phyloP scores from a whole-genome alignment of 495 filamentous ascomycete genomes.

The Aspergillus wentii region DNA sequence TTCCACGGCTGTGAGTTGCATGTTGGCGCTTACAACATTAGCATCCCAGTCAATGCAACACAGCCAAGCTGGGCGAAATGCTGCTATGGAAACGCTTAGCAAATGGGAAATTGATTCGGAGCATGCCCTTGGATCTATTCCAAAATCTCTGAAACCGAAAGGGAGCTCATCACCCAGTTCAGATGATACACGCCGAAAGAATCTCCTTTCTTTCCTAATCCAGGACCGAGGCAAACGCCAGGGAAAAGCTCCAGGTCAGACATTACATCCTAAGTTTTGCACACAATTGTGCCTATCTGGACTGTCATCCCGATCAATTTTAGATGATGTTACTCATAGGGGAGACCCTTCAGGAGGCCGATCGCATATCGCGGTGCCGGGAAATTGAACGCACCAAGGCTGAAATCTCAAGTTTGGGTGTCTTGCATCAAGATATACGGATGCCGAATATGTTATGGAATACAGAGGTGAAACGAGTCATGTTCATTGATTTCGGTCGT shows the following conservation, averaged over 20 bases:
- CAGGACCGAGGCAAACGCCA: too few species aligned
- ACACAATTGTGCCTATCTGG: too few species aligned
- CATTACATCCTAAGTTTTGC: too few species aligned
- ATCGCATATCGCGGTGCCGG: not conserved
- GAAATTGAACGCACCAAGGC: constrained; percentile 3
- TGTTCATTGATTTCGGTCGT: constrained; percentile 14
- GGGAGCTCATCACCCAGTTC: too few species aligned
- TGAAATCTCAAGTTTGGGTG: constrained; percentile 8
- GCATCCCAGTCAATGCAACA: not conserved
- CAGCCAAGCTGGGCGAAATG: constrained; percentile 1
- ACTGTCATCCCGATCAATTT: too few species aligned
- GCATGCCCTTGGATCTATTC: not conserved
- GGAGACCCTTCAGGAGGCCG: not conserved
- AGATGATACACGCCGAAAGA: too few species aligned
- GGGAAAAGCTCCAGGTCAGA: too few species aligned
- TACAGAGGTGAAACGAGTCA: constrained; percentile 9
- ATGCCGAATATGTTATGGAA: constrained; percentile 15
- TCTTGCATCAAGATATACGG: constrained; percentile 12
- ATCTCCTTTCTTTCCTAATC: too few species aligned
- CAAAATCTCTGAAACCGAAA: too few species aligned
- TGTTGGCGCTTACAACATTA: not conserved
- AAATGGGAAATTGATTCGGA: constrained; percentile 6
- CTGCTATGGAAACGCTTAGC: not conserved
- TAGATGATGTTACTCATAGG: constrained; percentile 9
- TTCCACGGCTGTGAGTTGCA: constrained; percentile 1